Conservation (phyloP, 768 basidiomycete genomes). For the Tulasnella sp. region DNA sequence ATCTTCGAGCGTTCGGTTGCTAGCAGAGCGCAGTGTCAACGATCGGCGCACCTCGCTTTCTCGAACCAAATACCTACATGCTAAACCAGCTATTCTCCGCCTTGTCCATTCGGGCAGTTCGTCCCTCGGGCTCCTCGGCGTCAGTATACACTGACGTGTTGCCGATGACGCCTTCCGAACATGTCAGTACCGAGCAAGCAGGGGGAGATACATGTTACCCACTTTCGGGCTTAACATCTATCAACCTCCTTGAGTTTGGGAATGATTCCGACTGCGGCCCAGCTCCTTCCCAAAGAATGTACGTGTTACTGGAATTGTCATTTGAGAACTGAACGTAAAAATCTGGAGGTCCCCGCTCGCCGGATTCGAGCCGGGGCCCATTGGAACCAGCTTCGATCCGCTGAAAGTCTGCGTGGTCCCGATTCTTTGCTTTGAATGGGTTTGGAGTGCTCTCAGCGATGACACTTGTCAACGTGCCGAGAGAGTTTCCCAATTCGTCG, state of each 20-base stretch:
- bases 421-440: neutral
- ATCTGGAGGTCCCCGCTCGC: neutral
- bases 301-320: neutral
- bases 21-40: neutral
- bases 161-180: neutral
- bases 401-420: neutral
- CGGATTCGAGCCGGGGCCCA: neutral
- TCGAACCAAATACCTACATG: neutral
- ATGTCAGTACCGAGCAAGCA: neutral
- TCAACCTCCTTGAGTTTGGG: neutral
- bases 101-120: slow-evolving; percentile 2
- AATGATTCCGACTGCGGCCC: neutral
- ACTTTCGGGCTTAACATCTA: slow-evolving; percentile 15
- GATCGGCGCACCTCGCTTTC: neutral
- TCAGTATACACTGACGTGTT: neutral
- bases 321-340: slow-evolving; percentile 1
- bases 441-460: neutral
- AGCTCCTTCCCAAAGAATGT: neutral
- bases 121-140: neutral
- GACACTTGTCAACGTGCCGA: neutral
- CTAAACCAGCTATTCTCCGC: neutral
- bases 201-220: neutral
- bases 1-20: slow-evolving; percentile 10
- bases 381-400: neutral
- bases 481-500: neutral